phyloP scores from a whole-genome alignment of 1,284 basidiomycete genomes.

The Marasmius oreades region DNA sequence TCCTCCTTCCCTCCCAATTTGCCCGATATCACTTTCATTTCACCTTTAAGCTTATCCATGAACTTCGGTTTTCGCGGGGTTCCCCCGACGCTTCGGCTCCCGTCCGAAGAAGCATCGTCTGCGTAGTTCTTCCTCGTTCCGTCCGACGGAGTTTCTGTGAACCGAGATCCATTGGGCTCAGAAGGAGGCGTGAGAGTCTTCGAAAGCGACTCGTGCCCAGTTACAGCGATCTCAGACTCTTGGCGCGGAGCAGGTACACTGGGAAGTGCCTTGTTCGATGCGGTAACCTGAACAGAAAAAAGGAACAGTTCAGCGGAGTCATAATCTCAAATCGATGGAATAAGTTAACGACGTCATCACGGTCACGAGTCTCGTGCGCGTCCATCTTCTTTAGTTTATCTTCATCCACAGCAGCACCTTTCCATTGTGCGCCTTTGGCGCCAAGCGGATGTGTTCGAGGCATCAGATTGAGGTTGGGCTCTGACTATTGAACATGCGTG shows the following conservation, averaged over 20 bases:
- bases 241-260: background rate
- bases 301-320: too few species aligned
- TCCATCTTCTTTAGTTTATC: conserved; percentile 19
- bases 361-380: background rate
- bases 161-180: background rate
- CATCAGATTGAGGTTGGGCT: conserved; percentile 13
- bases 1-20: conserved; percentile 44
- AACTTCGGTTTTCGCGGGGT: conserved; percentile 33
- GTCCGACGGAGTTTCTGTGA: background rate
- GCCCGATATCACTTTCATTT: conserved; percentile 48
- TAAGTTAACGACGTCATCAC: too few species aligned
- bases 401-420: conserved; percentile 22
- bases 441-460: conserved; percentile 23
- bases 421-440: conserved; percentile 18
- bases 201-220: background rate
- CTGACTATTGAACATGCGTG: too few species aligned
- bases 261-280: too few species aligned
- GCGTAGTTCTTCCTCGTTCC: background rate
- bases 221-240: background rate
- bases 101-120: background rate
- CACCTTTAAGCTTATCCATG: conserved; percentile 51
- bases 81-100: background rate
- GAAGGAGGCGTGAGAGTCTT: background rate
- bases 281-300: too few species aligned
- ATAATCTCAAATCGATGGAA: too few species aligned